Percentiles rank a stretch among this genome's conserved stretches.
Evolutionary conservation across 2,329 filamentous ascomycete species (phyloP).

Genomic region (Venturia asperata): DNA sequence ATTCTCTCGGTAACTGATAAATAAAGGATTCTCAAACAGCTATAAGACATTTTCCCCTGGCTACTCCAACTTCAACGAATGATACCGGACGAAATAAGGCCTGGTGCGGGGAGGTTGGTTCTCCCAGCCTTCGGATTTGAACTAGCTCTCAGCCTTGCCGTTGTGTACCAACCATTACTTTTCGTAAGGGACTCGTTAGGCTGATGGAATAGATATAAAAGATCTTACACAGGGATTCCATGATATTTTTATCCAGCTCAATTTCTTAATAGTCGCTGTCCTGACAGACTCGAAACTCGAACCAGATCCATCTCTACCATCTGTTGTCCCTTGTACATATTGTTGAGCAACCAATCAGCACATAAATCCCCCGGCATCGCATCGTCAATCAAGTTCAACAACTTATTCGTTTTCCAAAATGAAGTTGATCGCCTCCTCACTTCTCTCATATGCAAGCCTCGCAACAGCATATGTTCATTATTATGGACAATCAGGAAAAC

Average conservation of each 20-base stretch:
- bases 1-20: neutral
- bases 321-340: neutral
- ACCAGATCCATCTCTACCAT: neutral
- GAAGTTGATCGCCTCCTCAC: neutral
- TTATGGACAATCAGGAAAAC: too few relatives aligned
- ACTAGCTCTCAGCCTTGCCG: constrained; percentile 11
- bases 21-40: neutral
- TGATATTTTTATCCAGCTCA: neutral
- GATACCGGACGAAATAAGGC: neutral
- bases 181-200: neutral
- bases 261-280: neutral
- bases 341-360: neutral
- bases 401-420: neutral
- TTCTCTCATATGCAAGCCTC: neutral
- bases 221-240: neutral
- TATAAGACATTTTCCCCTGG: neutral
- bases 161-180: neutral
- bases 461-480: neutral
- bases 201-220: neutral
- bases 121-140: neutral
- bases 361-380: too few relatives aligned
- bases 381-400: neutral
- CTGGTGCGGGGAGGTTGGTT: neutral
- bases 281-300: neutral
- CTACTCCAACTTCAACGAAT: neutral